Base-by-base conservation (phyloP, 129 eudicot species). In the Kitagawia praeruptora region DNA sequence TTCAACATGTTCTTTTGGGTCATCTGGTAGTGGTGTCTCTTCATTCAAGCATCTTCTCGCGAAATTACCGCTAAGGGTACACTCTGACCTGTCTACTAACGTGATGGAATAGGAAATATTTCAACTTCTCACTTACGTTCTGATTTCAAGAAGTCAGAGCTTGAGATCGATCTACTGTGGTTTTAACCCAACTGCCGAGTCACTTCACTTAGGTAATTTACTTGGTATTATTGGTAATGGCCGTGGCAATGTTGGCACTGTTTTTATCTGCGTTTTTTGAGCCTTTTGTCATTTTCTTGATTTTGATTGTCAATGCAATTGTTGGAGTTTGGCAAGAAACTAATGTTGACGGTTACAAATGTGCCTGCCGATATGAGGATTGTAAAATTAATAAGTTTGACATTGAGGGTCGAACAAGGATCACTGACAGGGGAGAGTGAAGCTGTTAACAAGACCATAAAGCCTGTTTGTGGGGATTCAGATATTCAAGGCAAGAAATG, bases 271-370 rank as follows among this genome's bases (percentile, higher is more conserved):
- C 98, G 0, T 93, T 91, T 42, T 97, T 93, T 47, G 98, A 93
- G 86, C 98, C 97, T 10, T 80, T 93, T 61, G 98, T 93, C 53
- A 93, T 93, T 74, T 86, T 93, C 83, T 86, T 89, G 84, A 93
- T 93, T 54, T 74, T 93, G 76, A 83, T 93, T 75, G 91, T 91
- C 37, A 93, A 93, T 49, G 98, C 97, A 1, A 77, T 89, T 83
- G 97, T 93, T 69, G 98, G 97, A 19, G 98, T 93, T 53, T 93
- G 98, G 98, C 97, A 93, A 87, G 98, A 93, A 83, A 90, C 82
- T 53, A 93, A 93, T 53, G 97, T 97, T 0, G 97, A 93, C 37
- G 98, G 98, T 13, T 97, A 93, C 77, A 93, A 91, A 71, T 31
- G 90, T 91, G 21, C 98, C 95, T 13, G 97, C 97, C 25, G 98